These are phyloP conservation scores for Trichoderma citrinoviride DNA, from an alignment of 2,329 filamentous ascomycete species.

Conservation along the genomic window DNA sequence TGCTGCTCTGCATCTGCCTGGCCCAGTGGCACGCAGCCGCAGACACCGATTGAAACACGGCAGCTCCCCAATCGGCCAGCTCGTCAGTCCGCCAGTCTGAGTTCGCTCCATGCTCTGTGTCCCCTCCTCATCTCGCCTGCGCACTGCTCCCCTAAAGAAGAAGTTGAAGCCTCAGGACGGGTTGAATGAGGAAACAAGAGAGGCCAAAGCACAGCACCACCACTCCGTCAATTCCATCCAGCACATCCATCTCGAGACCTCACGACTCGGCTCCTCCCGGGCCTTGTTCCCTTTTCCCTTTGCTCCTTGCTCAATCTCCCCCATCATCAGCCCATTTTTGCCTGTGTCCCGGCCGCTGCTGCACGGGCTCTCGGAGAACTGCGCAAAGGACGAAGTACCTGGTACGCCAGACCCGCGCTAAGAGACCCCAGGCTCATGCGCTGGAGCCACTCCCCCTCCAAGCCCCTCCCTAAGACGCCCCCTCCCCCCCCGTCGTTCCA, in stretches of 20 bases:
- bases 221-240: not conserved
- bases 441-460: not conserved
- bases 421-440: slow-evolving; percentile 1
- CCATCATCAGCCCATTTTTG: slow-evolving; percentile 16
- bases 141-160: not conserved
- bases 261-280: not conserved
- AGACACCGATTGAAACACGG: not conserved
- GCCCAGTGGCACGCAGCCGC: not conserved
- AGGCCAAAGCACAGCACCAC: not conserved
- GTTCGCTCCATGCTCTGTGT: not conserved
- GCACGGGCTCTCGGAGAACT: slow-evolving; percentile 16
- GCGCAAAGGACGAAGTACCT: not conserved
- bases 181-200: not conserved
- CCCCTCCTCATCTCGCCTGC: slow-evolving; percentile 15
- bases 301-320: not conserved
- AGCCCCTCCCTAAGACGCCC: not conserved
- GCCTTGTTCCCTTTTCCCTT: not conserved
- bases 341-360: not conserved
- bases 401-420: slow-evolving; percentile 4
- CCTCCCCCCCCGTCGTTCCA: slow-evolving; percentile 3
- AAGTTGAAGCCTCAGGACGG: not conserved
- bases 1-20: slow-evolving; percentile 6
- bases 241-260: not conserved
- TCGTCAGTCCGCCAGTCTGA: slow-evolving; percentile 1
- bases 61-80: not conserved